Evolutionary conservation across 441 rosid genomes (phyloP), one percentile per base, ranked within the genome.

Genomic region (Syzygium syzygioides): DNA sequence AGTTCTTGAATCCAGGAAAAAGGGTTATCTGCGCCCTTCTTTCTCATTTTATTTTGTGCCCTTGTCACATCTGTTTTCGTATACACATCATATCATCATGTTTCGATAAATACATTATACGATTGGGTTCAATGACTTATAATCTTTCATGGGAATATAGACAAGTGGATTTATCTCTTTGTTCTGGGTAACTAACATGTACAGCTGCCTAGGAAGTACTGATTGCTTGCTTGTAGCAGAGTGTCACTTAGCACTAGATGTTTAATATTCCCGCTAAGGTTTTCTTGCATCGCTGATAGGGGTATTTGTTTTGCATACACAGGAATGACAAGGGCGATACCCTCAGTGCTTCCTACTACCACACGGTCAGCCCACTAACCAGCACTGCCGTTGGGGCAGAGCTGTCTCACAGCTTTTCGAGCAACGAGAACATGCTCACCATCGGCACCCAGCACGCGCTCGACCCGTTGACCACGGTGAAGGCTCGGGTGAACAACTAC

Each of bases 381-480:
- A 95, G 91, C 91, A 98, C 99, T 14, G 96, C 97, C 52, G 99
- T 98, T 59, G 99, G 99, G 30, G 99, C 98, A 1, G 99, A 98
- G 96, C 94, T 98, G 86, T 94, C 89, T 89, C 99, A 94, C 86
- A 94, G 94, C 93, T 95, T 97, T 85, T 90, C 99, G n/a, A 96
- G 90, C 93, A 95, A 96, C 6, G 98, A 96, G 88, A 98, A 96
- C 92, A 90, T 96, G 6, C 91, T 98, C 83, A 96, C 97, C 14
- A 90, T 98, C 0, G 99, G 99, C 26, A 94, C 99, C 28, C 99
- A 98, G 90, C 96, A 97, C 79, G 93, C 98, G 1, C 93, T 97
- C 53, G 99, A 98, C 92, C 99, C 99, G 20, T 91, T 96, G 94
- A 96, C 99, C 85, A 80, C 92, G 3, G 94, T 98, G 93, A 98